Evolutionary conservation across 306 rosid species (phyloP).

Genomic region (apple (Malus domestica)): DNA sequence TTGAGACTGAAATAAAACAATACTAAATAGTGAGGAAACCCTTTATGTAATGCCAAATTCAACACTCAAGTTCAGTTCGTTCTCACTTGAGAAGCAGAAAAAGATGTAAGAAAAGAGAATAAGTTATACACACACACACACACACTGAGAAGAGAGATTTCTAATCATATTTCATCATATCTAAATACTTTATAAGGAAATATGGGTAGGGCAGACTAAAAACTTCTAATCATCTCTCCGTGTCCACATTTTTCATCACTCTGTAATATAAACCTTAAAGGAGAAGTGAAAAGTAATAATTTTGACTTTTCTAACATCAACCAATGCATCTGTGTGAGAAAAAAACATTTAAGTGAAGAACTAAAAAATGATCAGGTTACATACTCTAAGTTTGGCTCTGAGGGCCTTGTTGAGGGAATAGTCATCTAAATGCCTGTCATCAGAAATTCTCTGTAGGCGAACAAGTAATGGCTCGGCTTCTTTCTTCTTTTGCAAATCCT

Average conservation of each 20-base stretch:
- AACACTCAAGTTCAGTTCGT: neutral
- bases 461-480: constrained; percentile 84
- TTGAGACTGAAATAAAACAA: constrained; percentile 53
- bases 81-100: neutral
- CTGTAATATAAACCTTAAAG: neutral
- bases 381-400: constrained; percentile 73
- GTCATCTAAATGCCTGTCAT: constrained; percentile 75
- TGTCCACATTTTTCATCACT: neutral
- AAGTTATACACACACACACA: neutral
- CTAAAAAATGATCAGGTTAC: constrained; percentile 15
- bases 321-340: neutral
- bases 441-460: constrained; percentile 72
- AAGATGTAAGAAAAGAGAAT: neutral
- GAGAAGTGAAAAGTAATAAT: neutral
- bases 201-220: neutral
- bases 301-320: neutral
- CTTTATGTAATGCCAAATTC: neutral
- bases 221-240: neutral
- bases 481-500: constrained; percentile 78
- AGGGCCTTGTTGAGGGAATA: constrained; percentile 60
- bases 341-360: neutral
- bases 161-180: neutral
- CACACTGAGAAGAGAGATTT: neutral
- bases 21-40: neutral
- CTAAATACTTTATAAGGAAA: neutral